Base-by-base conservation (phyloP, 2,329 filamentous ascomycete species). In the Phyllosticta citrichinensis region DNA sequence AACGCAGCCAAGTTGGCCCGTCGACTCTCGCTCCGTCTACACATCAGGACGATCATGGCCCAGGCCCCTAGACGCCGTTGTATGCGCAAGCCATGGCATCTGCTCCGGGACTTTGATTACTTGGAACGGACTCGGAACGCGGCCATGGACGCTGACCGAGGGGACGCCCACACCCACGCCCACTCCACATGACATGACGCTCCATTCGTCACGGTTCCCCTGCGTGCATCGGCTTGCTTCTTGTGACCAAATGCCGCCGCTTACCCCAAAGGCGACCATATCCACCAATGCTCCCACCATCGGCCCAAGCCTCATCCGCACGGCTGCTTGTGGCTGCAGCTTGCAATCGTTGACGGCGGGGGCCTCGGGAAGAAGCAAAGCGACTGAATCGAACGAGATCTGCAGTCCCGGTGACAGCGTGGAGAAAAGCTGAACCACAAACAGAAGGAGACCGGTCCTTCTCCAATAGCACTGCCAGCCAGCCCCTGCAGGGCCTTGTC, bases 401-500 rank as follows among this genome's bases (percentile, higher is more conserved):
- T 61, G 58, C 58, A 50, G 58, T 11, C 51, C 17, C 51, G 17
- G 51, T 24, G 19, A 52, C 19, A 27, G 52, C 58, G 58, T 55
- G 58, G 58, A 61, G 58, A 61, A 40, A 40, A 61, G 58, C 40
- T 56, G 58, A 40, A 54, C 54, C 58, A 53, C 54, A 61, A 61
- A 56, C 54, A 56, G 54, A 40, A 56, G 58, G 54, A 52, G 57
- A 55, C 12, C 53, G 33, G 11, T 3, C 53, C 53, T 27, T 55
- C 53, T 25, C 53, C 53, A 71, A 65, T 72, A 68, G 68, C 70
- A 70, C 67, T 69, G 66, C 68, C 69, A 68, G 65, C 67, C 70
- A 68, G 67, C 56, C 63, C 54, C 60, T 25, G 60, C 66, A 63
- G 67, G 69, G 68, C 66, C 61, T 67, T 71, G 68, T 68, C 68